These are phyloP conservation scores for Letharia lupina DNA, from an alignment of 495 filamentous ascomycete species.

Conservation along the genomic window DNA sequence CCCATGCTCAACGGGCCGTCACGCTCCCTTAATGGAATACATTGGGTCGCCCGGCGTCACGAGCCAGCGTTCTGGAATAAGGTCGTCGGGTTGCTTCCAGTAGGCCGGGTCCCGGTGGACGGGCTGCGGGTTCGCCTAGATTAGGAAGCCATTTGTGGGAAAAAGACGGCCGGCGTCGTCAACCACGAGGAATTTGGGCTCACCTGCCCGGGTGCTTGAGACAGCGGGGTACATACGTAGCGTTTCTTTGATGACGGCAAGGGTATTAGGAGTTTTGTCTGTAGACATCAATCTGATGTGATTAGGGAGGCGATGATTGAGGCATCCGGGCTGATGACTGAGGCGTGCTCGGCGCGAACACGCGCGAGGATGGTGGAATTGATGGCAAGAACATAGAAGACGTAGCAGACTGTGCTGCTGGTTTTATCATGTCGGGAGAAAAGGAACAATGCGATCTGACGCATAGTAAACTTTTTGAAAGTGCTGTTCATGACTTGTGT, in stretches of 20 bases:
- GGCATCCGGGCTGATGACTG: slow-evolving; percentile 10
- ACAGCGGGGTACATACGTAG: slow-evolving; percentile 22
- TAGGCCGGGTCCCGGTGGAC: slow-evolving; percentile 11
- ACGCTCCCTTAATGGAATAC: slow-evolving; percentile 32
- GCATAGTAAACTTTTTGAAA: slow-evolving; percentile 20
- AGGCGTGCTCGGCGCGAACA: neutral
- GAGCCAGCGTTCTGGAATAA: slow-evolving; percentile 33
- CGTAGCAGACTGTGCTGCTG: slow-evolving; percentile 31
- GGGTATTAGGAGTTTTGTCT: slow-evolving; percentile 19
- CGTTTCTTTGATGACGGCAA: slow-evolving; percentile 24
- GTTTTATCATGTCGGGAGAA: slow-evolving; percentile 34
- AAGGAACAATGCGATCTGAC: slow-evolving; percentile 28
- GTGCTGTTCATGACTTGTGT: slow-evolving; percentile 17
- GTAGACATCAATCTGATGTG: slow-evolving; percentile 13
- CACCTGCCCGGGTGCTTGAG: slow-evolving; percentile 16
- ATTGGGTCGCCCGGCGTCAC: slow-evolving; percentile 13
- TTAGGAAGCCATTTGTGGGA: slow-evolving; percentile 26
- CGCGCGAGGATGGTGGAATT: slow-evolving; percentile 32
- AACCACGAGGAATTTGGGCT: slow-evolving; percentile 11
- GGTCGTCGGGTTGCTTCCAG: slow-evolving; percentile 27
- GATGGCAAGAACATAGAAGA: slow-evolving; percentile 40
- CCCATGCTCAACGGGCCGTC: slow-evolving; percentile 41
- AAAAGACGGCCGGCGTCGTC: slow-evolving; percentile 22
- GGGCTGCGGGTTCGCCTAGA: slow-evolving; percentile 13
- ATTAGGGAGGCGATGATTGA: slow-evolving; percentile 10